These are phyloP conservation scores for Trichoderma harzianum DNA, from an alignment of 2,329 filamentous ascomycete genomes.

Conservation along the genomic window DNA sequence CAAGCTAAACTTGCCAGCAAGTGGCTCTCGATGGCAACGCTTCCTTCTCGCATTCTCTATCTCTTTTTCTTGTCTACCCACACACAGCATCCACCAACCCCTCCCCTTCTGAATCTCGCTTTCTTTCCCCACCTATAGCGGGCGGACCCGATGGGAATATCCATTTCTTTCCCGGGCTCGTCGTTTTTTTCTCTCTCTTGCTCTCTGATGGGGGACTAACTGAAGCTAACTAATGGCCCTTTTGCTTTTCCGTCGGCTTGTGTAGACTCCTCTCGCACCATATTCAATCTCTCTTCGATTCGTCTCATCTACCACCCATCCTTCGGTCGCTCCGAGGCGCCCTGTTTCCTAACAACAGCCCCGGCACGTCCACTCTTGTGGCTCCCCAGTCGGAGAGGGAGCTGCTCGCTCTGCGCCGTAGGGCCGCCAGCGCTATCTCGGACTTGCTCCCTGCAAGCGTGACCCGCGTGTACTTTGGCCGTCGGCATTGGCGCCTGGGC, in stretches of 20 bases:
- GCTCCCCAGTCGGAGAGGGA: slow-evolving; percentile 60
- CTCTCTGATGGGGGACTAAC: not conserved
- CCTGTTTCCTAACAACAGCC: slow-evolving; percentile 82
- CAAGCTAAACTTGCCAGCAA: slow-evolving; percentile 4
- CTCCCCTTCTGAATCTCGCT: not conserved
- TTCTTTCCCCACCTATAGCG: slow-evolving; percentile 8
- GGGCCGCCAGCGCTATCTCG: slow-evolving; percentile 61
- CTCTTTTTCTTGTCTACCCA: not conserved
- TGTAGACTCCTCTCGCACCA: slow-evolving; percentile 57
- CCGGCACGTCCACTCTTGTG: slow-evolving; percentile 59
- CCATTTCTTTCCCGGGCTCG: not conserved
- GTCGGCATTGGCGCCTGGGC: slow-evolving; percentile 31
- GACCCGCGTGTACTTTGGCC: slow-evolving; percentile 50
- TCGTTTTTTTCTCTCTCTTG: not conserved
- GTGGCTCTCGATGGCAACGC: not conserved
- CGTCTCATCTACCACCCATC: slow-evolving; percentile 61
- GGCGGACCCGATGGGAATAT: slow-evolving; percentile 6
- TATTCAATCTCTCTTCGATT: slow-evolving; percentile 58
- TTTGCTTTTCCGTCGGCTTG: slow-evolving; percentile 27
- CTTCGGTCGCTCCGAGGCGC: slow-evolving; percentile 70
- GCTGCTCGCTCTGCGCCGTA: slow-evolving; percentile 59
- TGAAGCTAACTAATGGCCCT: slow-evolving; percentile 19
- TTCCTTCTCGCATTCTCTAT: not conserved
- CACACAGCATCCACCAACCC: slow-evolving; percentile 5
- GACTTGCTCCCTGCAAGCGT: slow-evolving; percentile 46